Evolutionary conservation across 768 basidiomycete species (phyloP).

Genomic region (Cystobasidium tubakii): DNA sequence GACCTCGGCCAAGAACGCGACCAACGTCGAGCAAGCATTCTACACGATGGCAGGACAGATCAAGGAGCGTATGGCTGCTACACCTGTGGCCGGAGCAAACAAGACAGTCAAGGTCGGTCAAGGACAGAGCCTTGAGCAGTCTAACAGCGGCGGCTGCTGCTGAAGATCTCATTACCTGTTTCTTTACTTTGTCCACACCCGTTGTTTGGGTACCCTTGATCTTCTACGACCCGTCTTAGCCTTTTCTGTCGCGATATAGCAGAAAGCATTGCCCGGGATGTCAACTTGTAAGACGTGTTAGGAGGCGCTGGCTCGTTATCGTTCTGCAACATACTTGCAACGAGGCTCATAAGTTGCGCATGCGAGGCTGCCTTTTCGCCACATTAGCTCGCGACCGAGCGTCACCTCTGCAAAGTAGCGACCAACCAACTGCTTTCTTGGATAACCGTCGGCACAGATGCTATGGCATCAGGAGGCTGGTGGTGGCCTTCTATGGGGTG

Average conservation of each 20-base stretch:
- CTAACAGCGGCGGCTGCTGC: constrained; percentile 71
- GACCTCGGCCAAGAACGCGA: constrained; percentile 93
- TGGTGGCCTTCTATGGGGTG: constrained; percentile 15
- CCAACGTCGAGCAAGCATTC: constrained; percentile 97
- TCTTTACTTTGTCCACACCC: background rate
- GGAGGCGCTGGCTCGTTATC: too few relatives aligned
- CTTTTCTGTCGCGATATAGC: background rate
- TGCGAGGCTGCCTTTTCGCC: background rate
- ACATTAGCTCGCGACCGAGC: background rate
- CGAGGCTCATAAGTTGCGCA: background rate
- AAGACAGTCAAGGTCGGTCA: constrained; percentile 70
- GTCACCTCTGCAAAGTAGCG: background rate
- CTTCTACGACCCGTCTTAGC: background rate
- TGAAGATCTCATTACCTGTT: constrained; percentile 47
- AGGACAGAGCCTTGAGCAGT: constrained; percentile 74
- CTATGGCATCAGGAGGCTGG: constrained; percentile 17
- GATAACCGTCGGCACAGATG: background rate
- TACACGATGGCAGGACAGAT: constrained; percentile 72
- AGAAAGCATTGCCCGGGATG: background rate
- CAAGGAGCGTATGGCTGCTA: constrained; percentile 70
- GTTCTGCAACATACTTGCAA: background rate
- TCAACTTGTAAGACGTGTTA: too few relatives aligned
- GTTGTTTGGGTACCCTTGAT: background rate
- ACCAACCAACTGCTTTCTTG: background rate
- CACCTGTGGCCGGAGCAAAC: constrained; percentile 65